Evolutionary conservation across 2,329 filamentous ascomycete species (phyloP), one percentile per base, ranked within the genome.

Genomic region (Stemphylium vesicarium): DNA sequence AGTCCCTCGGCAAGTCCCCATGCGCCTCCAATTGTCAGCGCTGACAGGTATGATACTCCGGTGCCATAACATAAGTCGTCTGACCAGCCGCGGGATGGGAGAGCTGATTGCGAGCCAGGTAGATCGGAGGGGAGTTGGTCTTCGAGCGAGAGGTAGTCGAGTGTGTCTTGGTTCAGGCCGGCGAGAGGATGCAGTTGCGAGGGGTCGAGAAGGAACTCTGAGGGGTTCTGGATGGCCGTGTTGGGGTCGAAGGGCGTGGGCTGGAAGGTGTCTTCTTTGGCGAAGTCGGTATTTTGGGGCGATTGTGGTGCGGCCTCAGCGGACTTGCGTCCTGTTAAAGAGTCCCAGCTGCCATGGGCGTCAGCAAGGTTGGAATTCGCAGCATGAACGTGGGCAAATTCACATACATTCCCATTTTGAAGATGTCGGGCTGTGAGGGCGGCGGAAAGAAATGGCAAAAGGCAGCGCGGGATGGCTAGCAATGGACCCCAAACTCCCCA

Each of bases 11-110:
- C 88, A 65, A 99, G 77, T 59, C 95, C 95, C 94, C 94, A 98
- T 53, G 86, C 88, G 64, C 95, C 95, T 76, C 95, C 95, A 64
- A 96, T 75, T 36, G 89, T 85, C 69, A 99, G 81, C 6, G 90
- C 95, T n/a, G 90, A 82, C 57, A 99, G 82, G 75, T 99, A 99
- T 73, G 92, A 96, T 59, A 94, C 88, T 68, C 95, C 95, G 18
- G 95, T 96, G 72, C 96, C 95, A 77, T 99, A 99, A 80, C 95
- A 98, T 56, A 99, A 86, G 77, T 99, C 95, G 75, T 99, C 95
- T 57, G 93, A 96, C 87, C 96, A 99, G 75, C 95, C 95, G 76
- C 95, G 89, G 52, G 93, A 97, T 38, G 96, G 95, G 50, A 99
- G 85, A 50, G 93, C 89, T 38, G 94, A 96, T 75, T 91, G 90